Conservation (phyloP, 192 early-diverging fungal genomes). For the Oehlia diaphana region DNA sequence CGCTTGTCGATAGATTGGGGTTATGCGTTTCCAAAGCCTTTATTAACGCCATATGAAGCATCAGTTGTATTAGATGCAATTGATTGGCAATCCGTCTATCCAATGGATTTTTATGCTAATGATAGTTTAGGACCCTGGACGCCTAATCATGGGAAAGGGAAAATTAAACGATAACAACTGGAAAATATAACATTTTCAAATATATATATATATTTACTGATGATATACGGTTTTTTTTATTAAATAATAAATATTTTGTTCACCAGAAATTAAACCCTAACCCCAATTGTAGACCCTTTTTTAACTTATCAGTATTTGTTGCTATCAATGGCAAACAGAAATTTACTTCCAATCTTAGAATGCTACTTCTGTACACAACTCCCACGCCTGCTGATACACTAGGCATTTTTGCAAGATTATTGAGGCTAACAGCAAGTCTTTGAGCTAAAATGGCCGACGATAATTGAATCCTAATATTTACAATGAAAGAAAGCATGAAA, state of each 20-base stretch:
- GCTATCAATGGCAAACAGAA: slow-evolving; percentile 80
- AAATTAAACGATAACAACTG: background rate
- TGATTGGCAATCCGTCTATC: slow-evolving; percentile 85
- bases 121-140: slow-evolving; percentile 92
- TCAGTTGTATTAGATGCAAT: slow-evolving; percentile 79
- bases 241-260: slow-evolving; percentile 1
- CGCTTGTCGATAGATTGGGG: slow-evolving; percentile 99
- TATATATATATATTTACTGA: background rate
- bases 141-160: slow-evolving; percentile 72
- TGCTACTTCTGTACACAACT: slow-evolving; percentile 81
- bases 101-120: slow-evolving; percentile 98
- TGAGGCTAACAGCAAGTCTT: slow-evolving; percentile 34
- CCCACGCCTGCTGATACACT: slow-evolving; percentile 80
- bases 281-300: slow-evolving; percentile 83
- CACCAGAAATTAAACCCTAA: slow-evolving; percentile 83
- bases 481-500: background rate
- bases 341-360: slow-evolving; percentile 88
- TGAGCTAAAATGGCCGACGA: slow-evolving; percentile 16
- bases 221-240: background rate
- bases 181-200: background rate
- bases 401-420: slow-evolving; percentile 57
- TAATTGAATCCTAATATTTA: background rate
- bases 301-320: slow-evolving; percentile 61
- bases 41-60: slow-evolving; percentile 94
- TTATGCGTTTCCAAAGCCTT: slow-evolving; percentile 87